phyloP scores from a whole-genome alignment of 2,329 filamentous ascomycete species.

The Tolypocladium inflatum region DNA sequence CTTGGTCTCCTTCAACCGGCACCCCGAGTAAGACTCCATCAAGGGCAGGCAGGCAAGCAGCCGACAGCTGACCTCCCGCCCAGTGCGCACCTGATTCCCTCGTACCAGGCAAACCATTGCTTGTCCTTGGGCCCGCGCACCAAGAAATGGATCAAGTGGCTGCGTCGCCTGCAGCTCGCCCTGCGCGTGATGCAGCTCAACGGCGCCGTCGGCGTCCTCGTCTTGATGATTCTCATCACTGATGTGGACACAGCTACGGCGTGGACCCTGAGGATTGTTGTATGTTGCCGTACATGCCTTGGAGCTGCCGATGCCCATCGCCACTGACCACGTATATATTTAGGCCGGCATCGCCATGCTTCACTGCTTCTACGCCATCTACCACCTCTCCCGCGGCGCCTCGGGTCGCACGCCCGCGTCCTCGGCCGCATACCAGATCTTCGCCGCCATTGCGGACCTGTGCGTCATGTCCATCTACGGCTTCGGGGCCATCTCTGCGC shows the following conservation, averaged over 20 bases:
- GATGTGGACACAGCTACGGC: conserved; percentile 53
- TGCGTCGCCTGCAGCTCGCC: conserved; percentile 58
- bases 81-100: conserved; percentile 53
- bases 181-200: conserved; percentile 59
- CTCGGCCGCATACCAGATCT: conserved; percentile 82
- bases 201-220: conserved; percentile 60
- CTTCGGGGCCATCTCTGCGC: conserved; percentile 39
- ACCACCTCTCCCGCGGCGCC: conserved; percentile 65
- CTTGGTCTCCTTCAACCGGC: conserved; percentile 71
- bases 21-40: conserved; percentile 61
- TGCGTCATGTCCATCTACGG: conserved; percentile 44
- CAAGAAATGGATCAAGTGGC: conserved; percentile 61
- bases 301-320: not conserved
- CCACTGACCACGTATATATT: not conserved
- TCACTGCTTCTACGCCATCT: conserved; percentile 68
- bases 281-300: conserved; percentile 32
- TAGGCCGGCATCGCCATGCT: conserved; percentile 68
- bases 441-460: conserved; percentile 64
- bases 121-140: conserved; percentile 59
- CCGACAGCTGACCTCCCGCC: conserved; percentile 4
- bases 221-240: conserved; percentile 68
- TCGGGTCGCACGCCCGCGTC: conserved; percentile 66
- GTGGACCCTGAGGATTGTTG: conserved; percentile 70
- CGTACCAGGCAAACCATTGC: conserved; percentile 50
- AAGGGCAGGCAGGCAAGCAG: not conserved